Percentiles rank a stretch among this genome's conserved stretches.
These are phyloP conservation scores for Colletotrichum shisoi DNA, from an alignment of 2,329 filamentous ascomycete species.

Conservation along the genomic window DNA sequence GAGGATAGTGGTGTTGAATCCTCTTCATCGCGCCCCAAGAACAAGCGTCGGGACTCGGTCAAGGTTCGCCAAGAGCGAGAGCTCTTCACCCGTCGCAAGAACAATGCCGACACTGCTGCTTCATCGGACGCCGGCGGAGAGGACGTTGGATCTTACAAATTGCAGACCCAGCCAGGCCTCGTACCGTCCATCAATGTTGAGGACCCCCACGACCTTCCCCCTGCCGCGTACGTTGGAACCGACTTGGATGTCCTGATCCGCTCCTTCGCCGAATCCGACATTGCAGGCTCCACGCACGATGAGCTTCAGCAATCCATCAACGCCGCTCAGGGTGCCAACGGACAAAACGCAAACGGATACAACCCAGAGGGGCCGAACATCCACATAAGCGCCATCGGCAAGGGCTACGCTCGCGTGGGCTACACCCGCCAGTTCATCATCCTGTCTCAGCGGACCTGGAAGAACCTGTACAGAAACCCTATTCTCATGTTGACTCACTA, in stretches of 20 bases:
- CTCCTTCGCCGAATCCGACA: slow-evolving; percentile 78
- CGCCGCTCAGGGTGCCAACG: slow-evolving; percentile 72
- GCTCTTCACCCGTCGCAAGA: slow-evolving; percentile 84
- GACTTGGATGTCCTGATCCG: slow-evolving; percentile 84
- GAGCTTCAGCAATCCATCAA: slow-evolving; percentile 78
- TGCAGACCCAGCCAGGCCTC: slow-evolving; percentile 56
- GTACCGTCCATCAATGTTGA: slow-evolving; percentile 70
- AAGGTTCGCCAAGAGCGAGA: slow-evolving; percentile 87
- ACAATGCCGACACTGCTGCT: slow-evolving; percentile 68
- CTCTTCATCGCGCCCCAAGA: slow-evolving; percentile 69
- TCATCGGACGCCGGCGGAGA: slow-evolving; percentile 65
- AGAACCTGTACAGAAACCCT: slow-evolving; percentile 95
- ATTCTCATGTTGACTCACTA: slow-evolving; percentile 99
- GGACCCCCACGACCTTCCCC: slow-evolving; percentile 71
- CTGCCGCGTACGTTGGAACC: slow-evolving; percentile 68
- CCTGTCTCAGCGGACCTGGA: slow-evolving; percentile 90
- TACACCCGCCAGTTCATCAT: slow-evolving; percentile 85
- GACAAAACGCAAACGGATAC: slow-evolving; percentile 64
- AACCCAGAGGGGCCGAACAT: slow-evolving; percentile 57
- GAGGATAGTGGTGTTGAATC: slow-evolving; percentile 70
- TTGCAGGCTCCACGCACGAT: slow-evolving; percentile 75
- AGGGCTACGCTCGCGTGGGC: slow-evolving; percentile 82
- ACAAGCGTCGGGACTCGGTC: slow-evolving; percentile 79
- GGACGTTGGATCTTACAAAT: slow-evolving; percentile 60
- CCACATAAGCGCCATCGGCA: slow-evolving; percentile 69